Evolutionary conservation across 768 basidiomycete genomes (phyloP).

Genomic region (Pleurotus ostreatus): DNA sequence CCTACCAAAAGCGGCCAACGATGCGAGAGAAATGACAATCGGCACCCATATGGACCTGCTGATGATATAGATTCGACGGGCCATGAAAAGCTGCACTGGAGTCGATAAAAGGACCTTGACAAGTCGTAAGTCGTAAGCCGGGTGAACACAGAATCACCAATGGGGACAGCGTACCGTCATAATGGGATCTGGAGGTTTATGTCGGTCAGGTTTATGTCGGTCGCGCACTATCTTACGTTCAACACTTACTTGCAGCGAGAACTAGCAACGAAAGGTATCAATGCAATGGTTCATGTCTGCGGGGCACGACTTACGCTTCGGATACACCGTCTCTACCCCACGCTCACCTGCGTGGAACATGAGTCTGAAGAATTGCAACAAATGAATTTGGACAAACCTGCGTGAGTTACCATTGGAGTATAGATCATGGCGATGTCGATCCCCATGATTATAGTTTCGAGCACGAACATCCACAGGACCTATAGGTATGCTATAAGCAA

Average conservation of each 20-base stretch:
- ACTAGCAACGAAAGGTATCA: slow-evolving; percentile 16
- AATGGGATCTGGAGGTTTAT: slow-evolving; percentile 23
- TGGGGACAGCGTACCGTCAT: slow-evolving; percentile 22
- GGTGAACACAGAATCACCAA: background rate
- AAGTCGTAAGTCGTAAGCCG: background rate
- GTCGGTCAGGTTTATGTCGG: background rate
- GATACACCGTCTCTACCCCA: slow-evolving; percentile 16
- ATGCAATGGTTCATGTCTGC: background rate
- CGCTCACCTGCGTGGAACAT: background rate
- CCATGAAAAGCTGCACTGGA: slow-evolving; percentile 5
- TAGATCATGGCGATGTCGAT: slow-evolving; percentile 16
- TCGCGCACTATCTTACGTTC: background rate
- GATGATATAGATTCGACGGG: background rate
- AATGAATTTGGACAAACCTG: background rate
- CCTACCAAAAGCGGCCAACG: background rate
- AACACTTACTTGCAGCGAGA: slow-evolving; percentile 23
- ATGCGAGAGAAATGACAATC: background rate
- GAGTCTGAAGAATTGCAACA: background rate
- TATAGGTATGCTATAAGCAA: background rate
- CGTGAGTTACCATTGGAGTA: slow-evolving; percentile 13
- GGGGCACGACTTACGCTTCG: slow-evolving; percentile 20
- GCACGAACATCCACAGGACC: slow-evolving; percentile 14
- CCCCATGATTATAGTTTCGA: slow-evolving; percentile 14
- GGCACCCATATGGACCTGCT: background rate
- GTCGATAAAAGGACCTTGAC: slow-evolving; percentile 5